Evolutionary conservation across 108 stramenopile genomes (phyloP).

Genomic region (Skeletonema tropicum): DNA sequence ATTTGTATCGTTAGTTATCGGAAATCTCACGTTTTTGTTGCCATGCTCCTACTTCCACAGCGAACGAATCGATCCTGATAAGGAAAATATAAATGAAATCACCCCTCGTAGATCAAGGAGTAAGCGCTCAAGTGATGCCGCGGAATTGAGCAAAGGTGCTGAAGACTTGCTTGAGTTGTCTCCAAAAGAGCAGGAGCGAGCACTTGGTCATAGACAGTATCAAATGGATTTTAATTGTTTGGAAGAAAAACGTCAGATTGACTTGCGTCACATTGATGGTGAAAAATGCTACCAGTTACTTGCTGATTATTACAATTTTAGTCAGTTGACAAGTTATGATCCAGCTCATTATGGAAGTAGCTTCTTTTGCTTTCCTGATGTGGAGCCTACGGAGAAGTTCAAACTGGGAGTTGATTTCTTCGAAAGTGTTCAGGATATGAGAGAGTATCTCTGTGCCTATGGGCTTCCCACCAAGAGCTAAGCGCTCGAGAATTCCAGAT

Average conservation of each 20-base stretch:
- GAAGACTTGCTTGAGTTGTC: neutral
- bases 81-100: constrained; percentile 1
- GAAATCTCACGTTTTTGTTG: neutral
- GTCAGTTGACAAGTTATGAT: constrained; percentile 1
- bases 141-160: neutral
- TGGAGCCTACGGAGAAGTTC: neutral
- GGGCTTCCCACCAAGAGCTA: constrained; percentile 32
- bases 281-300: constrained; percentile 9
- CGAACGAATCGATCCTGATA: constrained; percentile 25
- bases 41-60: neutral
- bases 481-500: constrained; percentile 11
- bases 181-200: neutral
- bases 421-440: constrained; percentile 23
- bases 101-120: constrained; percentile 22
- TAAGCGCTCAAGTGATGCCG: neutral
- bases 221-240: constrained; percentile 9
- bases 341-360: neutral
- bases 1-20: neutral
- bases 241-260: constrained; percentile 8
- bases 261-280: constrained; percentile 5
- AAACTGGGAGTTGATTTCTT: constrained; percentile 13
- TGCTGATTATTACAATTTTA: constrained; percentile 8
- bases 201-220: constrained; percentile 6
- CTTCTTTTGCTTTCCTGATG: constrained; percentile 3
- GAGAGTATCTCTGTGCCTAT: constrained; percentile 39